These are phyloP conservation scores for Coniochaeta ligniaria DNA, from an alignment of 2,329 filamentous ascomycete species.

Conservation along the genomic window DNA sequence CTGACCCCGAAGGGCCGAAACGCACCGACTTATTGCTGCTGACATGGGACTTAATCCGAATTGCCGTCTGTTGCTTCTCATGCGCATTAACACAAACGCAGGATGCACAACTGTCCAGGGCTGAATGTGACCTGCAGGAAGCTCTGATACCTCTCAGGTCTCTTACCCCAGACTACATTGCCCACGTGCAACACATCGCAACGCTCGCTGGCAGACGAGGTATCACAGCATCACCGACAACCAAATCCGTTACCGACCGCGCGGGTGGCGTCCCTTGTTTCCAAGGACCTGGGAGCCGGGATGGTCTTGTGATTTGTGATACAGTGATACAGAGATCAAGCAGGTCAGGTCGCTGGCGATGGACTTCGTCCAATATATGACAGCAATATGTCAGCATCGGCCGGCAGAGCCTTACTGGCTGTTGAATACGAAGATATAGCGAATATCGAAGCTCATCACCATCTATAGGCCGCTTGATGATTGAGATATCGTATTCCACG, in stretches of 20 bases:
- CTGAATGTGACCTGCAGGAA: neutral
- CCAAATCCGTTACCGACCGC: neutral
- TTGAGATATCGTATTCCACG: neutral
- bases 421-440: neutral
- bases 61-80: neutral
- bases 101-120: neutral
- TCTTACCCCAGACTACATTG: neutral
- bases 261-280: neutral
- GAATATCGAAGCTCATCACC: neutral
- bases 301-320: neutral
- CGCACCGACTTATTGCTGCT: no score
- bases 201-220: neutral
- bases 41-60: no score
- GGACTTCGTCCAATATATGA: neutral
- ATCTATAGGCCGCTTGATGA: neutral
- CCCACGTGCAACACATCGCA: neutral
- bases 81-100: neutral
- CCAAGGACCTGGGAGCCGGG: neutral
- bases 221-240: neutral
- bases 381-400: neutral
- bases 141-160: neutral
- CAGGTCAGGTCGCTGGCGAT: neutral
- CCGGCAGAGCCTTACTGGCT: neutral
- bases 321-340: neutral
- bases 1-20: no score